Evolutionary conservation across 441 rosid genomes (phyloP), one percentile per base, ranked within the genome.

Genomic region (Euphorbia celastroides): DNA sequence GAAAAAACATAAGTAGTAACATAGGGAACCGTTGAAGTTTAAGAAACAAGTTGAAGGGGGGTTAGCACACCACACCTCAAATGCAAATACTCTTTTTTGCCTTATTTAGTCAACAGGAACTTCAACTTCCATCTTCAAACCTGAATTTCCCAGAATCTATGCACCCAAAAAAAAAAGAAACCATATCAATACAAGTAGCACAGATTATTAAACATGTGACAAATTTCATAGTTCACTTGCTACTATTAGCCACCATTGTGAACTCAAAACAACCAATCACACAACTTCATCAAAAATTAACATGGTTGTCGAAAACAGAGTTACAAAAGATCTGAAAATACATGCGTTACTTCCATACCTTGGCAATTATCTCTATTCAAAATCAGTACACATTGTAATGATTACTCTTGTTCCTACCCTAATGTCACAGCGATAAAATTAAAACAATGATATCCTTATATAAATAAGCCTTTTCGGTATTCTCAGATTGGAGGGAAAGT

Each of bases 51-150:
- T 7, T 31, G 34, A 17, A 7, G 3, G 69, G n/a, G 10, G 55
- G 26, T 42, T 13, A 41, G n/a, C 63, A 27, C 44, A 3, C 50
- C 19, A 23, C 16, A 27, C 7, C 20, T 30, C n/a, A 16, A 38
- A 38, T 1, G 16, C 41, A 13, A 48, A 30, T 42, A 32, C 14
- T n/a, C 22, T 7, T 12, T n/a, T 36, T 4, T 5, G 28, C 11
- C 42, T 12, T 44, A 25, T 12, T 82, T 68, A 86, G 65, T 86
- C 92, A 51, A 83, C 87, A 1, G 84, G 89, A 69, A 84, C 87
- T 79, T 86, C 92, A n/a, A 81, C 89, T 72, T 84, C 92, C 88
- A 84, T 82, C 78, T 77, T 81, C 71, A 84, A 64, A 64, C 66
- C 85, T 17, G 84, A 66, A 79, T 75, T 77, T 41, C 83, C 85